Conservation (phyloP, 495 filamentous ascomycete species). For the Penicillium paxilli region DNA sequence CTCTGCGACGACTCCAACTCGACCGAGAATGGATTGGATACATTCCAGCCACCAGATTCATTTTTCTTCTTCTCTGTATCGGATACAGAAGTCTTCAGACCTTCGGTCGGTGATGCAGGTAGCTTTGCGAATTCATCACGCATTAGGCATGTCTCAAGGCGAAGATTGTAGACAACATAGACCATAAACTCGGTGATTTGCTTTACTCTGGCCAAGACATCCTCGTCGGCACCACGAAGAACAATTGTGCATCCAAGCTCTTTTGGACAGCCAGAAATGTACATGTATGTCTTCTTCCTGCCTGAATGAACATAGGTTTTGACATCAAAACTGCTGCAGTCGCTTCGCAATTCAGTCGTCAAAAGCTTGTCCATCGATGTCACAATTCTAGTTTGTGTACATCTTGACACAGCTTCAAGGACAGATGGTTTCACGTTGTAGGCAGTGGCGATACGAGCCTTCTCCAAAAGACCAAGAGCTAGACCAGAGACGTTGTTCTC, state of each 20-base stretch:
- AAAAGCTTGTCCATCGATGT: conserved; percentile 94
- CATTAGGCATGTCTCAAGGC: conserved; percentile 94
- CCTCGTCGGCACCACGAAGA: conserved; percentile 75
- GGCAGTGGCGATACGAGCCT: conserved; percentile 85
- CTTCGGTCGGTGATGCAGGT: conserved; percentile 58
- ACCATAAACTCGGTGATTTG: conserved; percentile 97
- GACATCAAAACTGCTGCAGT: conserved; percentile 84
- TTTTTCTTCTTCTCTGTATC: conserved; percentile 6
- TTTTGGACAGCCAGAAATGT: conserved; percentile 87
- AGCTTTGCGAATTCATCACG: conserved; percentile 91
- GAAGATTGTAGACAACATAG: conserved; percentile 97
- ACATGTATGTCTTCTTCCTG: conserved; percentile 91
- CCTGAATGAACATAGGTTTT: conserved; percentile 88
- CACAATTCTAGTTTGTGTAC: conserved; percentile 85
- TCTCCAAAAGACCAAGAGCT: conserved; percentile 81
- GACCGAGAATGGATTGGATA: neutral
- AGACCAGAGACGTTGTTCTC: conserved; percentile 89
- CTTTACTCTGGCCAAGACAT: conserved; percentile 76
- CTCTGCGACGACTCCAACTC: conserved; percentile 11
- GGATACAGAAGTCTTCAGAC: conserved; percentile 11
- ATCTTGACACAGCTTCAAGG: conserved; percentile 89
- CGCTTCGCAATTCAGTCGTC: conserved; percentile 74
- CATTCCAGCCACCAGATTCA: neutral
- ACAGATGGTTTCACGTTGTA: conserved; percentile 97
- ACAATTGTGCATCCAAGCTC: conserved; percentile 96